Evolutionary conservation across 1,139 yeast genomes (phyloP).

Genomic region (Neolecta irregularis): DNA sequence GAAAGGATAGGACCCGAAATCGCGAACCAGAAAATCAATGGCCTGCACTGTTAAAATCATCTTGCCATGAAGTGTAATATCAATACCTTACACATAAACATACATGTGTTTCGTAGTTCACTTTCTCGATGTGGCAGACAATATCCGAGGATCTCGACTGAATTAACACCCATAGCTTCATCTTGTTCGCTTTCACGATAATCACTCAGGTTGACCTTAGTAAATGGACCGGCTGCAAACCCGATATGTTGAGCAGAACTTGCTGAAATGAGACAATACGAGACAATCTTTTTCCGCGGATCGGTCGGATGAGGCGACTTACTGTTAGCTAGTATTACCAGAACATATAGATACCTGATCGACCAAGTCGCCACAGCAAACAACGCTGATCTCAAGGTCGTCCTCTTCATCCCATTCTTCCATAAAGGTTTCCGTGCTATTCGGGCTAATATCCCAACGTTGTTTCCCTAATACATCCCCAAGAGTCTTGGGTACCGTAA

Average conservation of each 20-base stretch:
- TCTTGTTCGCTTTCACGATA: slow-evolving; percentile 25
- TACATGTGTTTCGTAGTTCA: slow-evolving; percentile 57
- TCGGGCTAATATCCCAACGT: neutral
- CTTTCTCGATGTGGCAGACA: slow-evolving; percentile 41
- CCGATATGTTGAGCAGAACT: slow-evolving; percentile 93
- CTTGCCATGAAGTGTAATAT: neutral
- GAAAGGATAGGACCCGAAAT: slow-evolving; percentile 87
- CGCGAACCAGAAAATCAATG: slow-evolving; percentile 67
- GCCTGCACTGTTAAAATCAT: slow-evolving; percentile 26
- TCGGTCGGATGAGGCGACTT: slow-evolving; percentile 42
- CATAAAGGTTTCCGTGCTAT: slow-evolving; percentile 5
- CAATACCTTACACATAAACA: slow-evolving; percentile 41
- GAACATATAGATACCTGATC: slow-evolving; percentile 19
- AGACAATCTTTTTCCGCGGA: slow-evolving; percentile 53
- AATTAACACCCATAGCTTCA: slow-evolving; percentile 26
- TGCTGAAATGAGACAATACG: slow-evolving; percentile 72
- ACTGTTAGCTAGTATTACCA: slow-evolving; percentile 10
- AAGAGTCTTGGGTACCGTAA: slow-evolving; percentile 66
- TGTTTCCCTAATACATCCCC: slow-evolving; percentile 4
- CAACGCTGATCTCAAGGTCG: slow-evolving; percentile 49
- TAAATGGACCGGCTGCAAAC: slow-evolving; percentile 86
- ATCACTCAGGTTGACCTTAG: slow-evolving; percentile 37
- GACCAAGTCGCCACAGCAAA: slow-evolving; percentile 46
- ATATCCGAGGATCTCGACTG: slow-evolving; percentile 38
- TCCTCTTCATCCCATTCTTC: slow-evolving; percentile 20